Base-by-base conservation (phyloP, 2,329 filamentous ascomycete genomes). In the Ceratocystis ficicola region DNA sequence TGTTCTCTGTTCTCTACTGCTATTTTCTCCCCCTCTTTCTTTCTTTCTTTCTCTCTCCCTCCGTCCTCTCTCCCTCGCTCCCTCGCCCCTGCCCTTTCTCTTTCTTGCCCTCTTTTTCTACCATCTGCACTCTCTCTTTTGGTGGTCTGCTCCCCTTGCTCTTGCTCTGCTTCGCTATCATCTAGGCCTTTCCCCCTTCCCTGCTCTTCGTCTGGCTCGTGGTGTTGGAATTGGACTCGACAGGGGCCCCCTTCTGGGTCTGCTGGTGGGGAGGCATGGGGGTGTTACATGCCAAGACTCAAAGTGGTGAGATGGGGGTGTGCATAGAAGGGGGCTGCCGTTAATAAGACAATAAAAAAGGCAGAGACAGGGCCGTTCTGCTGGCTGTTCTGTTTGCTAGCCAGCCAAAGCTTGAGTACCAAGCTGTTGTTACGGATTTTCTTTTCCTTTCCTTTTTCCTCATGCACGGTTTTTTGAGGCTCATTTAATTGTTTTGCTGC, bases 161-260 rank as follows among this genome's bases (percentile, higher is more conserved):
- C 48, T 52, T 25, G 2, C 22, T n/a, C 55, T n/a, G 25, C 25
- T 60, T 6, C 25, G 32, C 60, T 62, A 44, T 62, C 60, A n/a
- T 62, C 36, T 46, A n/a, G 60, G 32, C 60, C 36, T 25, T 62
- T 41, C 30, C 28, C 28, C 20, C 20, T 25, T 62, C n/a, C n/a
- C 48, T 50, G 22, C 22, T 28, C 48, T 20, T 30, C 32, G 15
- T 32, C 30, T 59, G 55, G 55, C 55, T 59, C 55, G 30, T 59
- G 55, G 12, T 59, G 15, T 59, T 59, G 55, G 55, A 59, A 59
- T 59, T 59, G 55, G 28, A 59, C 55, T 36, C 25, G 55, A 59
- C 55, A 59, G 55, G 55, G 55, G 28, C 17, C 15, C 10, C 5
- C 55, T 36, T 59, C 55, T 7, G 28, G 52, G 52, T 22, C 12